Percentiles rank a stretch among this genome's conserved stretches.
Evolutionary conservation across 352 stramenopile species (phyloP).

Genomic region (Globisporangium ultimum): DNA sequence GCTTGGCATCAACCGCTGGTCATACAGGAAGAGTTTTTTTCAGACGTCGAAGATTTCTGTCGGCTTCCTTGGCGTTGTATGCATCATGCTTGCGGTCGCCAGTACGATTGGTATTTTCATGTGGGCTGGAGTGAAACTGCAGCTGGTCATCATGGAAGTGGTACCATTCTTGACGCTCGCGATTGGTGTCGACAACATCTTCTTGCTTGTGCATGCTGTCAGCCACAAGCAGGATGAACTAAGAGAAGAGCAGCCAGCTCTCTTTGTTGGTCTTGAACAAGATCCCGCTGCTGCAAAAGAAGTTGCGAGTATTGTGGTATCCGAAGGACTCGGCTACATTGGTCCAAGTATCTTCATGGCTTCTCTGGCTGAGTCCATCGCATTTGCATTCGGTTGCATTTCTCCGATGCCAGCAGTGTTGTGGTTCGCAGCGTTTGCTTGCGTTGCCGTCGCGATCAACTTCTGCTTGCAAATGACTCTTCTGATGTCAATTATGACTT

Average conservation of each 20-base stretch:
- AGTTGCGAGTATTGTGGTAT: conserved; percentile 34
- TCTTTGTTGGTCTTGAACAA: conserved; percentile 42
- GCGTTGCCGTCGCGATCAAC: conserved; percentile 52
- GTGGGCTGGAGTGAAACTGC: conserved; percentile 55
- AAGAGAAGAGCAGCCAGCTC: conserved; percentile 22
- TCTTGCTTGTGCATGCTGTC: conserved; percentile 60
- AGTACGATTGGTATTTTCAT: conserved; percentile 64
- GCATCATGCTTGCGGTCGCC: conserved; percentile 53
- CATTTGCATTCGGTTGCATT: conserved; percentile 60
- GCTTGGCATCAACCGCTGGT: conserved; percentile 62
- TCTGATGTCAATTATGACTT: conserved; percentile 53
- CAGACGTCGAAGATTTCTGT: conserved; percentile 53
- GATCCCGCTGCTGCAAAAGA: conserved; percentile 35
- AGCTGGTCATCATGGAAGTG: conserved; percentile 72
- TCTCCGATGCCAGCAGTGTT: conserved; percentile 59
- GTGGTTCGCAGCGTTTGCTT: conserved; percentile 65
- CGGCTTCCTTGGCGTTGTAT: conserved; percentile 53
- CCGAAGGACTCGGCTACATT: conserved; percentile 42
- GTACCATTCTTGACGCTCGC: conserved; percentile 64
- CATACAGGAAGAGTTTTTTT: conserved; percentile 42
- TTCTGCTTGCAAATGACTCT: conserved; percentile 64
- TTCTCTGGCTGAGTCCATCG: conserved; percentile 43
- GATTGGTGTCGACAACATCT: conserved; percentile 74
- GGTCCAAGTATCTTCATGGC: conserved; percentile 69
- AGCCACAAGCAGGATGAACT: conserved; percentile 42